Conservation (phyloP, 2,329 filamentous ascomycete genomes). For the Xylariaceae sp. region DNA sequence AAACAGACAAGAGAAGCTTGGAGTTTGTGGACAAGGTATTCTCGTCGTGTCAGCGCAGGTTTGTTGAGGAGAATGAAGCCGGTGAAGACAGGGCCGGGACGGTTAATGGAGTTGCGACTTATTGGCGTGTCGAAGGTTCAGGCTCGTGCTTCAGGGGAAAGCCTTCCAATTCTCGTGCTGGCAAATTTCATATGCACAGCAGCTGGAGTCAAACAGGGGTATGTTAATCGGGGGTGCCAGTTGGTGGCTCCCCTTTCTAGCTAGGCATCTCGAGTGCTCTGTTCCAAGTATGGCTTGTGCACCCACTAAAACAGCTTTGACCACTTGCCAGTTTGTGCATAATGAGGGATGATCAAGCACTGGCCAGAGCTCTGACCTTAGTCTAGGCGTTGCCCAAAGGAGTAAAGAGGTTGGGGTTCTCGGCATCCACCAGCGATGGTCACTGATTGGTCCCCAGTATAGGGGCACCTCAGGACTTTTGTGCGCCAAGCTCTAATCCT, state of each 20-base stretch:
- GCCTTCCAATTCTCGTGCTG: slow-evolving; percentile 39
- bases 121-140: slow-evolving; percentile 36
- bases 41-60: slow-evolving; percentile 6
- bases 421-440: not conserved
- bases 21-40: not conserved
- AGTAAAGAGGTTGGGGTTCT: slow-evolving; percentile 13
- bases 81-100: slow-evolving; percentile 27
- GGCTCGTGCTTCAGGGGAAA: slow-evolving; percentile 47
- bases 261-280: not conserved
- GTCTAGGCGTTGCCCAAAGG: not conserved
- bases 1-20: slow-evolving; percentile 11
- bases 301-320: slow-evolving; percentile 25
- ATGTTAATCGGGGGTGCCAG: slow-evolving; percentile 28
- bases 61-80: slow-evolving; percentile 16
- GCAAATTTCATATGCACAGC: slow-evolving; percentile 46
- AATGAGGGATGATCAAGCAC: no score
- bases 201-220: slow-evolving; percentile 29
- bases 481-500: slow-evolving; percentile 23
- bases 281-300: not conserved
- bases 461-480: slow-evolving; percentile 1
- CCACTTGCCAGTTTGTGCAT: slow-evolving; percentile 27
- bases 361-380: not conserved
- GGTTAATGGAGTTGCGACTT: slow-evolving; percentile 37
- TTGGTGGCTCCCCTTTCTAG: slow-evolving; percentile 23
- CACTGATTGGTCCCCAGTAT: no score